These are phyloP conservation scores for Trichophaea hybrida DNA, from an alignment of 2,329 filamentous ascomycete species.

Conservation along the genomic window DNA sequence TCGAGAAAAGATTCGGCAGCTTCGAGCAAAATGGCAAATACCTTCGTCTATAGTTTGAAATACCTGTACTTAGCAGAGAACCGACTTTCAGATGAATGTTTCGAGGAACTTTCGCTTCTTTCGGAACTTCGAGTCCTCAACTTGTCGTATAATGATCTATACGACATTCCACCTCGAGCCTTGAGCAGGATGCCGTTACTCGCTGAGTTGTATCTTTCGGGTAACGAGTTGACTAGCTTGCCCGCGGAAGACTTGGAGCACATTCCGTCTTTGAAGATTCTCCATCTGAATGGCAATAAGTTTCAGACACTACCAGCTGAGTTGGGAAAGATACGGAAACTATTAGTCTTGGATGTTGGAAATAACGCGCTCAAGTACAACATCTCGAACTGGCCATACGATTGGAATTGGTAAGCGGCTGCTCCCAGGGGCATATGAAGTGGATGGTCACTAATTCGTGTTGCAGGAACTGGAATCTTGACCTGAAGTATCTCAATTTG, in stretches of 20 bases:
- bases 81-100: conserved; percentile 82
- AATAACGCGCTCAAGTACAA: conserved; percentile 97
- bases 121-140: conserved; percentile 79
- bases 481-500: conserved; percentile 85
- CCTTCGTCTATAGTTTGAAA: conserved; percentile 72
- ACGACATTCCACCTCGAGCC: conserved; percentile 77
- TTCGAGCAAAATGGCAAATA: conserved; percentile 63
- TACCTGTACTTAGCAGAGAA: conserved; percentile 88
- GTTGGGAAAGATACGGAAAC: conserved; percentile 81
- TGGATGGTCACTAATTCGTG: conserved; percentile 2
- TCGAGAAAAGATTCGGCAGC: conserved; percentile 78
- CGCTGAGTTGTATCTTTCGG: conserved; percentile 83
- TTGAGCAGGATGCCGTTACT: conserved; percentile 83
- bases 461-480: conserved; percentile 73
- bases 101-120: conserved; percentile 74
- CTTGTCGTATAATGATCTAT: conserved; percentile 85
- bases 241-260: conserved; percentile 92
- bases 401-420: conserved; percentile 66
- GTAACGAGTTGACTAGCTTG: conserved; percentile 81
- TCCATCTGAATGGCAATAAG: conserved; percentile 95
- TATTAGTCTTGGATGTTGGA: conserved; percentile 83
- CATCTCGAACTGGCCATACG: conserved; percentile 95
- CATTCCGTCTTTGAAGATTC: conserved; percentile 67
- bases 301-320: conserved; percentile 94
- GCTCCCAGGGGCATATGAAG: background rate